Evolutionary conservation across 768 basidiomycete genomes (phyloP), one percentile per base, ranked within the genome.

Genomic region (Coprinellus micaceus): DNA sequence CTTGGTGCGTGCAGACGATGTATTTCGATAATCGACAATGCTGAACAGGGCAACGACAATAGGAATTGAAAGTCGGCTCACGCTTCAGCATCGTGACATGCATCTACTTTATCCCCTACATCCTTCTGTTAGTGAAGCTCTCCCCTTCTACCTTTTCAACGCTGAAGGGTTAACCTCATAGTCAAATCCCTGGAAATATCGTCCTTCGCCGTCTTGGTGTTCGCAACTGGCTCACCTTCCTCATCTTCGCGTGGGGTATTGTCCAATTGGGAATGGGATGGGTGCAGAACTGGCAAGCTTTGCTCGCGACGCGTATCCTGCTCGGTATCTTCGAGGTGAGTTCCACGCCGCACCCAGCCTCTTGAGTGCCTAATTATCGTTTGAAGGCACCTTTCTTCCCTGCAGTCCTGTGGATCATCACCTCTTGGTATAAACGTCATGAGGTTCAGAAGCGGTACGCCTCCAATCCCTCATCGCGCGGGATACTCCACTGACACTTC

Each of bases 181-280:
- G 77, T 10, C 77, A 80, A 63, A 65, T 80, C 30, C 79, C 79
- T 12, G 75, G 75, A 30, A 79, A 75, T 60, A 65, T 77, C 12
- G 64, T 77, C 19, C 67, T 81, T 25, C 72, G 75, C 29, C 69
- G 67, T 54, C 68, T 78, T 36, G 77, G 77, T 12, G 74, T 74
- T 30, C 72, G 76, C 39, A 76, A 78, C 59, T 77, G 73, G 72
- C 64, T 80, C 40, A 69, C 77, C 2, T 71, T 74, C 54, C 72
- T 69, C 25, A 71, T 74, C 2, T 51, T 76, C 29, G 69, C 70
- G 29, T 81, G 79, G 77, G 78, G 76, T 21, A 66, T 69, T 4
- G 74, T 77, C 6, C 73, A 78, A 46, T 64, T 79, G 0, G 71
- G 71, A 41, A 79, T 79, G 77, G 77, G 74, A 4, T 79, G 75